These are phyloP conservation scores for Erythrophleum fordii DNA, from an alignment of 306 rosid genomes.

Conservation along the genomic window DNA sequence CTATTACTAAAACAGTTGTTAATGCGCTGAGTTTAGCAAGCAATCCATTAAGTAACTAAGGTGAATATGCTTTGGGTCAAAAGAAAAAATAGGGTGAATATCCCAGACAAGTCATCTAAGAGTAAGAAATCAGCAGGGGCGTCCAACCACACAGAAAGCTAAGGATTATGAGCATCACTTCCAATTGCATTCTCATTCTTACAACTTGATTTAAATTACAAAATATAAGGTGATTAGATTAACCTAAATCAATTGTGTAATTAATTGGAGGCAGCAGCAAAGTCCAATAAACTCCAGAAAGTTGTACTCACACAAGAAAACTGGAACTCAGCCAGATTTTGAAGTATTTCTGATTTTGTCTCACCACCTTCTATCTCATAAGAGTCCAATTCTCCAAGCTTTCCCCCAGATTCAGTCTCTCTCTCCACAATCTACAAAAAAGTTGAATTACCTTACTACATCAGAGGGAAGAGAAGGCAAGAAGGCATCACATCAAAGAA, in stretches of 20 bases:
- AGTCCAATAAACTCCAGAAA: slow-evolving; percentile 8
- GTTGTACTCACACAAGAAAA: slow-evolving; percentile 87
- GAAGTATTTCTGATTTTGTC: slow-evolving; percentile 88
- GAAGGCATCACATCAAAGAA: slow-evolving; percentile 25
- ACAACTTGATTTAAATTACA: not conserved
- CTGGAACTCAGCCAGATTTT: slow-evolving; percentile 93
- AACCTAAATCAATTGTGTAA: not conserved
- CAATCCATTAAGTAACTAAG: not conserved
- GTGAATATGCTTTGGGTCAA: not conserved
- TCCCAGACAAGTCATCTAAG: not conserved
- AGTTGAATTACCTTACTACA: slow-evolving; percentile 21
- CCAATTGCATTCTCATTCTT: not conserved
- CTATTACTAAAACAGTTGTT: not conserved
- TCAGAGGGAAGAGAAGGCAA: slow-evolving; percentile 6
- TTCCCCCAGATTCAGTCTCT: slow-evolving; percentile 90
- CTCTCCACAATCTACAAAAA: slow-evolving; percentile 71
- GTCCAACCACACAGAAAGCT: not conserved
- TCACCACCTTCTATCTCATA: slow-evolving; percentile 99
- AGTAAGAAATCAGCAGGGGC: not conserved
- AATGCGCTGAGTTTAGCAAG: not conserved
- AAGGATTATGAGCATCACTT: not conserved
- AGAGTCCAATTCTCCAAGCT: slow-evolving; percentile 78
- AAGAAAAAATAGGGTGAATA: too few species aligned
- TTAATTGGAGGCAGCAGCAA: not conserved
- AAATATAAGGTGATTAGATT: not conserved